Evolutionary conservation across 305 asterid species (phyloP).

Genomic region (Solanum hybrid): DNA sequence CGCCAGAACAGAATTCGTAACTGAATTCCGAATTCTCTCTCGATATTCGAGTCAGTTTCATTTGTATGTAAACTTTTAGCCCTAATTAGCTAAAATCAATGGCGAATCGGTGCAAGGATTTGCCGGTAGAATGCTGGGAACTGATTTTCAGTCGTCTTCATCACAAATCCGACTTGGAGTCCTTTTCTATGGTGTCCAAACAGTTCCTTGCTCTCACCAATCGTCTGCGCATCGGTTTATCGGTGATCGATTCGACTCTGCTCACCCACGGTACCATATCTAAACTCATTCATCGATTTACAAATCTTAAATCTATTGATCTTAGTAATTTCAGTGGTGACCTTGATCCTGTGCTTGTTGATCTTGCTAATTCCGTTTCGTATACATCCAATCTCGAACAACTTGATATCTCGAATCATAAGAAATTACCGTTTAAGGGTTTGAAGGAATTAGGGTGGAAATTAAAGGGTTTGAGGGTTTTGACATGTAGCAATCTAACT

Average conservation of each 20-base stretch:
- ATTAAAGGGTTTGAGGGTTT: slow-evolving; percentile 7
- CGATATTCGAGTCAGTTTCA: background rate
- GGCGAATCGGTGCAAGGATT: background rate
- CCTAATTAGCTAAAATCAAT: background rate
- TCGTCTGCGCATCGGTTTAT: background rate
- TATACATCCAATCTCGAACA: background rate
- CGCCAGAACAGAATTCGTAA: background rate
- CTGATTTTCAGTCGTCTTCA: slow-evolving; percentile 1
- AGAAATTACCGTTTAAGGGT: background rate
- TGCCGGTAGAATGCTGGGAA: slow-evolving; percentile 17
- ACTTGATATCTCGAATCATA: background rate
- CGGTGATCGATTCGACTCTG: background rate
- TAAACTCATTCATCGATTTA: slow-evolving; percentile 2
- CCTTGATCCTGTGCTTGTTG: background rate
- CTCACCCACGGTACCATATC: background rate
- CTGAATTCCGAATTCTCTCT: background rate
- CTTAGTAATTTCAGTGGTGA: background rate
- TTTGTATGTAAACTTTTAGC: background rate
- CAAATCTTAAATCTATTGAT: slow-evolving; percentile 6
- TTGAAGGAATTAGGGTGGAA: background rate
- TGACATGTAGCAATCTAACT: background rate
- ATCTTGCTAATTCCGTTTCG: background rate
- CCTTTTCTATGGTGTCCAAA: slow-evolving; percentile 11
- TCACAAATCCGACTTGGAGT: slow-evolving; percentile 1
- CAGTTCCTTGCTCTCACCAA: slow-evolving; percentile 7